phyloP scores from a whole-genome alignment of 2,329 filamentous ascomycete species.

The Stemphylium beticola region DNA sequence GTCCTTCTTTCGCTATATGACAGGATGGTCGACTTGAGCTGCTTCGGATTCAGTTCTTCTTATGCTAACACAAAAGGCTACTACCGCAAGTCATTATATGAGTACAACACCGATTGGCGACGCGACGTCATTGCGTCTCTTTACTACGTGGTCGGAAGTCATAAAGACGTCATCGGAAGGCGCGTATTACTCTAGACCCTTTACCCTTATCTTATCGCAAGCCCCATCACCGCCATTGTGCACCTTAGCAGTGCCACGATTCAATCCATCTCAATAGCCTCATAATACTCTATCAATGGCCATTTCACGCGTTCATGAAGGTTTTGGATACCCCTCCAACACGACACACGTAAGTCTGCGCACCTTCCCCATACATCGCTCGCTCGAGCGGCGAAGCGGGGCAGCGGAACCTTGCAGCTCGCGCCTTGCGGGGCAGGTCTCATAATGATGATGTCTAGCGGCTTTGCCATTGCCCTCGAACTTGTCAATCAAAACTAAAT shows the following conservation, averaged over 20 bases:
- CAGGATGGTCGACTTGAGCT: too few species aligned
- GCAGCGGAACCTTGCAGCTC: slow-evolving; percentile 23
- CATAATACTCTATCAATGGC: background rate
- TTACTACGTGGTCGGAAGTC: too few species aligned
- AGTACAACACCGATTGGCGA: too few species aligned
- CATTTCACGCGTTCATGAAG: background rate
- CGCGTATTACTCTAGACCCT: background rate
- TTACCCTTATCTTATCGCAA: slow-evolving; percentile 5
- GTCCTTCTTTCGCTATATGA: too few species aligned
- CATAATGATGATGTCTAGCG: background rate
- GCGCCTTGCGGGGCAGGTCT: slow-evolving; percentile 27
- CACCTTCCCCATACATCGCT: slow-evolving; percentile 17
- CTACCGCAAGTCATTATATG: too few species aligned
- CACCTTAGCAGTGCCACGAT: background rate
- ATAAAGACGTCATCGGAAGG: background rate
- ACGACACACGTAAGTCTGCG: background rate
- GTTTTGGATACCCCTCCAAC: background rate
- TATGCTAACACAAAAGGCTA: too few species aligned
- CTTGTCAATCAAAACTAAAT: background rate
- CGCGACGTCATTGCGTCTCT: too few species aligned
- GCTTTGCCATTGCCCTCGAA: background rate
- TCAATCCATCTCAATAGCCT: background rate
- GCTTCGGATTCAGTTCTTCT: too few species aligned
- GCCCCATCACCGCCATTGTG: background rate
- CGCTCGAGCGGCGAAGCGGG: slow-evolving; percentile 30